Evolutionary conservation across 2,329 filamentous ascomycete species (phyloP), one percentile per base, ranked within the genome.

Genomic region (Cadophora luteo-olivacea): DNA sequence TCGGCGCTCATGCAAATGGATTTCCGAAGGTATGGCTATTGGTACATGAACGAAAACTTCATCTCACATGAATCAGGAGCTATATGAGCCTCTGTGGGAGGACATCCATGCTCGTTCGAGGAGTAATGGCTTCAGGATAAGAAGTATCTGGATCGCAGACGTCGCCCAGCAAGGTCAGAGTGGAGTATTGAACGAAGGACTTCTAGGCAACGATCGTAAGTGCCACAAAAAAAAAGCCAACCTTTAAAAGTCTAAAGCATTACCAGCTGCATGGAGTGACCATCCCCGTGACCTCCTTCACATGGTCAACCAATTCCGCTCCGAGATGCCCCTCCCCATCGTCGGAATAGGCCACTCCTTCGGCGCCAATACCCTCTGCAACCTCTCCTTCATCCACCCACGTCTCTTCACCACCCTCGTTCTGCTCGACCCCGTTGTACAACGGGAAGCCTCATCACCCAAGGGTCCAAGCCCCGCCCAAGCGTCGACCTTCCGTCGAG

Each of bases 11-110:
- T 81, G 95, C 93, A 61, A 97, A 97, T 82, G 95, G 91, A 12
- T 97, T 97, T 73, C 92, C 93, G 12, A 98, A 97, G 85, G 92
- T 92, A 79, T 12, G 8, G 45, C 32, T 32, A 22, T 19, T 2
- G 41, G 12, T 24, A 41, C n/a, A 24, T 25, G 12, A 36, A 32
- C 14, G 6, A 61, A 7, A 55, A 55, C 22, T 38, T 24, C 16
- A 62, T 32, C 60, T 69, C 36, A 58, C 29, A 22, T 32, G 14
- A 54, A 62, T 1, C 66, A 94, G 91, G 95, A 98, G 83, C 81
- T 97, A 1, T 97, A 97, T 77, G 94, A 97, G 76, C 92, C 95
- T 0, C 82, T 97, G 0, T 97, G 94, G 92, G 92, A 95, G 68
- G 93, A 97, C 63, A 82, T 97, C 1, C 83, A 92, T 73, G 80